Base-by-base conservation (phyloP, 495 filamentous ascomycete genomes). In the Aspergillus homomorphus region DNA sequence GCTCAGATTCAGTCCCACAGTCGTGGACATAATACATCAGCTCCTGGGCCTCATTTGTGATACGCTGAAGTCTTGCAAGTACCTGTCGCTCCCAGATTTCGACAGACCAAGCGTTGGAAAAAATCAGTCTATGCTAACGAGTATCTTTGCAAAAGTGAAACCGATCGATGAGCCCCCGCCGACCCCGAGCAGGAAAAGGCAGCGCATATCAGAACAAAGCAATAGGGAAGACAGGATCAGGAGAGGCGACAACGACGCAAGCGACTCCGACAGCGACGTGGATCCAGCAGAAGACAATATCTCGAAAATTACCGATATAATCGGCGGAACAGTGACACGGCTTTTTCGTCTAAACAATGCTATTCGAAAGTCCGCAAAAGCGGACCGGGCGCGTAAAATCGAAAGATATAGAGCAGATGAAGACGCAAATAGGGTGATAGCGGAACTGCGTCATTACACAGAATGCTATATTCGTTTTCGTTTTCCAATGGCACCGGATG, bases 311-410 rank as follows among this genome's bases (percentile, higher is more conserved):
- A 66, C 59, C 60, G 53, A 68, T 4, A 66, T 54, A 28, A 68
- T 72, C 51, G 62, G 62, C 44, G 67, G 69, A 59, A 69, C 67
- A 26, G 19, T 72, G 54, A 69, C 65, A 12, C 69, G 67, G 59
- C 69, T 72, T 38, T 69, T 69, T 45, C 69, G 65, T 58, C 53
- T 72, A 50, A 68, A 65, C 60, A 72, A 69, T 28, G 67, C 67
- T 38, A 38, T 72, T 65, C 62, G 69, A 61, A 64, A 66, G 45
- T 70, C 67, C 59, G 65, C 67, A 20, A 70, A 66, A 63, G 62
- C 62, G 53, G 55, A 65, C 26, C 59, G 66, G 28, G 59, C 66
- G 30, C 62, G 58, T 21, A 69, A 66, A 26, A 66, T 71, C 12
- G 64, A 61, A 57, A 51, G 55, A 33, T 69, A 67, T 51, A 64